Conservation (phyloP, 202 grass and related monocot species). For the Hordeum pubiflorum region DNA sequence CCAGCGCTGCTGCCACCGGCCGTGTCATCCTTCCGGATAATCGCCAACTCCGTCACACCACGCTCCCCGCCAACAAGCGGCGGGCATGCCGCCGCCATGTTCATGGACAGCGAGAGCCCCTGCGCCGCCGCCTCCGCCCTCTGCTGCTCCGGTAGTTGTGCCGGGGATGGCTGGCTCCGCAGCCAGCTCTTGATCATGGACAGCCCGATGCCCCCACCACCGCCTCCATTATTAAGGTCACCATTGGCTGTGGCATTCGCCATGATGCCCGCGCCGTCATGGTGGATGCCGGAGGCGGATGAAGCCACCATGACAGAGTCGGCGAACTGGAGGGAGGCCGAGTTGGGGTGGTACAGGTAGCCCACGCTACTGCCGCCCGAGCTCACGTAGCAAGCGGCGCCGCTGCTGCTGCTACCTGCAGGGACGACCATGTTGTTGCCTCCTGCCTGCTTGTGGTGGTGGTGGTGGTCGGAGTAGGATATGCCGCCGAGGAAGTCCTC, state of each 20-base stretch:
- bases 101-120: slow-evolving; percentile 70
- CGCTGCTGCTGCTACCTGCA: background rate
- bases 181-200: slow-evolving; percentile 94
- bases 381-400: slow-evolving; percentile 21
- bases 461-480: slow-evolving; percentile 61
- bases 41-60: slow-evolving; percentile 4
- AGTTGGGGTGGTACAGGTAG: slow-evolving; percentile 45
- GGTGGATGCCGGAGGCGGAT: background rate
- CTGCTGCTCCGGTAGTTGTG: slow-evolving; percentile 1
- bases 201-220: slow-evolving; percentile 45
- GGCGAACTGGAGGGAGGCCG: slow-evolving; percentile 38
- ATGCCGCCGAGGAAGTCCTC: slow-evolving; percentile 91
- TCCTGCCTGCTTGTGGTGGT: slow-evolving; percentile 29
- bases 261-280: slow-evolving; percentile 7
- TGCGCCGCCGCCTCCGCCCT: slow-evolving; percentile 32
- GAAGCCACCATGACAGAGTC: slow-evolving; percentile 46
- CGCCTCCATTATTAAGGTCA: background rate
- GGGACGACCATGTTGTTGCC: slow-evolving; percentile 8
- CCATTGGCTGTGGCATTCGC: background rate
- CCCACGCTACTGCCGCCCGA: slow-evolving; percentile 6
- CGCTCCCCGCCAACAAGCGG: slow-evolving; percentile 4
- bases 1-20: background rate
- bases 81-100: slow-evolving; percentile 25
- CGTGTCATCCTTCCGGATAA: slow-evolving; percentile 13
- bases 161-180: slow-evolving; percentile 49